Evolutionary conservation across 2,329 filamentous ascomycete genomes (phyloP).

Genomic region (Pestalotiopsis sp.): DNA sequence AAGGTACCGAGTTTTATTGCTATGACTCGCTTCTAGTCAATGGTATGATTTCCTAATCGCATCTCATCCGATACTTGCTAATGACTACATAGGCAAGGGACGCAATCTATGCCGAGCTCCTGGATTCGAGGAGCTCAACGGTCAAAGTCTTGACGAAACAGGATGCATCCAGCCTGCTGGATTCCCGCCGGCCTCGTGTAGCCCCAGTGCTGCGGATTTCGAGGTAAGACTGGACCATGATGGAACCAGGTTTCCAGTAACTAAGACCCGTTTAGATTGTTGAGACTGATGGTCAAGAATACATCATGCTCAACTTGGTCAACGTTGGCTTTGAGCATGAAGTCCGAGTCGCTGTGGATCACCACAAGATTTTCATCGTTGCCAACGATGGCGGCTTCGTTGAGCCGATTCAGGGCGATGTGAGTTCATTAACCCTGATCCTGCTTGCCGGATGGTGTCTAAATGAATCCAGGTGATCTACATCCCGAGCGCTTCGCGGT

Average conservation of each 20-base stretch:
- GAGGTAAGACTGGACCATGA: neutral
- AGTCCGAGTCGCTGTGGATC: slow-evolving; percentile 21
- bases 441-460: neutral
- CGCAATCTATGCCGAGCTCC: slow-evolving; percentile 23
- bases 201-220: slow-evolving; percentile 11
- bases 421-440: neutral
- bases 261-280: slow-evolving; percentile 13
- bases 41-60: slow-evolving; percentile 16
- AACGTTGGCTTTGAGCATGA: slow-evolving; percentile 23
- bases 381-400: slow-evolving; percentile 28
- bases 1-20: slow-evolving; percentile 23
- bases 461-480: slow-evolving; percentile 15
- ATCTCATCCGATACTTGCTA: neutral
- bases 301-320: slow-evolving; percentile 23
- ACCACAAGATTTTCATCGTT: slow-evolving; percentile 25
- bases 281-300: slow-evolving; percentile 17
- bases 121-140: slow-evolving; percentile 17
- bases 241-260: neutral
- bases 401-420: slow-evolving; percentile 15
- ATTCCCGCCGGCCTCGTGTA: slow-evolving; percentile 9
- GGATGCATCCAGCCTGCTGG: slow-evolving; percentile 18
- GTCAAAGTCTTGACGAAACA: slow-evolving; percentile 15
- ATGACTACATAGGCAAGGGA: slow-evolving; percentile 19
- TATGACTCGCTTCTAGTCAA: slow-evolving; percentile 28
- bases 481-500: slow-evolving; percentile 21